phyloP scores from a whole-genome alignment of 768 basidiomycete genomes.

The Neoboletus brunneissimus region DNA sequence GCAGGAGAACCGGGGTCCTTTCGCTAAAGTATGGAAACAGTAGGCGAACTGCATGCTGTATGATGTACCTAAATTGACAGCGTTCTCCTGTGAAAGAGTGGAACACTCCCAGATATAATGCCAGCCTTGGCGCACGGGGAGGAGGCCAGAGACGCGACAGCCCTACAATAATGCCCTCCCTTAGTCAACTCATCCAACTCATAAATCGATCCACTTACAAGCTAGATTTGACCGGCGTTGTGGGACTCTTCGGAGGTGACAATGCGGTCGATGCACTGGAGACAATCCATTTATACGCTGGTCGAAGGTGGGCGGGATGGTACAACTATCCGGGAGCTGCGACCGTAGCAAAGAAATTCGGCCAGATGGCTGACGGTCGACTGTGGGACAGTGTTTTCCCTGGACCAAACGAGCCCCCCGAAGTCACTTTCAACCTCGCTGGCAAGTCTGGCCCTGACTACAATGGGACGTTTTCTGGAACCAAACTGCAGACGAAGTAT shows the following conservation, averaged over 20 bases:
- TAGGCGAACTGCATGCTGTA: neutral
- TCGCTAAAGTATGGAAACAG: neutral
- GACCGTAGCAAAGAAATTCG: slow-evolving; percentile 33
- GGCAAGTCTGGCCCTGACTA: slow-evolving; percentile 56
- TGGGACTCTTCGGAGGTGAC: slow-evolving; percentile 34
- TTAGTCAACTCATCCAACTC: slow-evolving; percentile 6
- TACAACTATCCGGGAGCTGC: slow-evolving; percentile 36
- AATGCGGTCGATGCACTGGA: slow-evolving; percentile 31
- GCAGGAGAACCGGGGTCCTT: neutral
- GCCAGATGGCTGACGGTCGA: slow-evolving; percentile 25
- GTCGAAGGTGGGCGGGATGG: slow-evolving; percentile 34
- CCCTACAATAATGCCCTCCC: slow-evolving; percentile 13
- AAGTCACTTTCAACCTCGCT: slow-evolving; percentile 26
- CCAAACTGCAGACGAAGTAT: slow-evolving; percentile 47
- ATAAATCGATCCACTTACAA: slow-evolving; percentile 17
- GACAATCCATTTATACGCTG: slow-evolving; percentile 32
- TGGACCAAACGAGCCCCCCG: slow-evolving; percentile 27
- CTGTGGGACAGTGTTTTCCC: slow-evolving; percentile 35
- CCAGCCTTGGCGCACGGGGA: neutral
- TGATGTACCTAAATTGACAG: neutral
- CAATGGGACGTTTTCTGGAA: slow-evolving; percentile 69
- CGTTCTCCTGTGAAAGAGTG: neutral
- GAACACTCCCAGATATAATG: slow-evolving; percentile 8
- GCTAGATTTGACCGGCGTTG: slow-evolving; percentile 29
- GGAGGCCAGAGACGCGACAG: neutral